phyloP scores from a whole-genome alignment of 306 rosid species.

The Cercis canadensis region DNA sequence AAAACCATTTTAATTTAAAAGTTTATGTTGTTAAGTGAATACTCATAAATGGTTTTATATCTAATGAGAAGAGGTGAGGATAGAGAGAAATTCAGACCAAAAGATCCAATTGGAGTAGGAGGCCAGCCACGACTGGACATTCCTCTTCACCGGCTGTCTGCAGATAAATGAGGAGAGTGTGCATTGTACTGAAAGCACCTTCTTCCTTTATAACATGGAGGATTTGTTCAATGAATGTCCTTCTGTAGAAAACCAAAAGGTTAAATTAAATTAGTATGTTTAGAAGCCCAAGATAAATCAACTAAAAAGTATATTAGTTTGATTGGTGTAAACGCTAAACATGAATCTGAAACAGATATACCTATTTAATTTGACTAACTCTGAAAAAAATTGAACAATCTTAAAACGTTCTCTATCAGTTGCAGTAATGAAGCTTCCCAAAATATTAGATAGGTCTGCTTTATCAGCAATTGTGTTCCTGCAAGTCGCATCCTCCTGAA shows the following conservation, averaged over 20 bases:
- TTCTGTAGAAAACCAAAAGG: conserved; percentile 54
- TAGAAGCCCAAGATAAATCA: conserved; percentile 14
- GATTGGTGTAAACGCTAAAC: background rate
- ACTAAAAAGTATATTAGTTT: conserved; percentile 23
- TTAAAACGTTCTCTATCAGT: conserved; percentile 65
- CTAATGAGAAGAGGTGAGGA: background rate
- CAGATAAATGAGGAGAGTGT: conserved; percentile 72
- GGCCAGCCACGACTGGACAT: conserved; percentile 85
- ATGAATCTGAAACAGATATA: conserved; percentile 14
- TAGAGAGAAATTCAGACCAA: conserved; percentile 61
- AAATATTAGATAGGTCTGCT: conserved; percentile 66
- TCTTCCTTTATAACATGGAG: conserved; percentile 84
- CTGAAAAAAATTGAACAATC: conserved; percentile 67
- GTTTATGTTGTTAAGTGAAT: too few species aligned
- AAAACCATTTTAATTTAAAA: too few species aligned
- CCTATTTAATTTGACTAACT: conserved; percentile 84
- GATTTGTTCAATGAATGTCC: conserved; percentile 75
- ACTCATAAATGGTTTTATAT: background rate
- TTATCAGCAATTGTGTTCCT: conserved; percentile 75
- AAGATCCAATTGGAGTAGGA: conserved; percentile 93
- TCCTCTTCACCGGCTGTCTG: conserved; percentile 74
- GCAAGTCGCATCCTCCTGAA: conserved; percentile 78
- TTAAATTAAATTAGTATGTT: background rate
- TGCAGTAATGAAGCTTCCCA: conserved; percentile 67
- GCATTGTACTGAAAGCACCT: conserved; percentile 90